Conservation (phyloP, 176 grass and related monocot genomes). For the Rhynchospora pubera region DNA sequence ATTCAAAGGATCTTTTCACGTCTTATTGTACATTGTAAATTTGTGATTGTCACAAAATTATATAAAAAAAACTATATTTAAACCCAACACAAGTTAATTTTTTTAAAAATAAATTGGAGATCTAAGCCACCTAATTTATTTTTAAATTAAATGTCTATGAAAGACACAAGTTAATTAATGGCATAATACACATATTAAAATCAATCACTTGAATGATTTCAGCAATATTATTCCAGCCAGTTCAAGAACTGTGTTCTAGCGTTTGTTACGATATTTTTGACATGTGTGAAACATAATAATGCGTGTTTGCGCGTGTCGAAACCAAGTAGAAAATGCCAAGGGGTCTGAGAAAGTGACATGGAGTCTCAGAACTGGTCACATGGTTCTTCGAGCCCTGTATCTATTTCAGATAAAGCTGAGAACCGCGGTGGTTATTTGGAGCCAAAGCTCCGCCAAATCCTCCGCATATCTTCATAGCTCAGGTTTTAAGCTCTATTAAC, state of each 20-base stretch:
- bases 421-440: background rate
- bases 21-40: background rate
- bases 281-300: background rate
- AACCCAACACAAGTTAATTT: background rate
- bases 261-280: background rate
- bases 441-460: background rate
- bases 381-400: background rate
- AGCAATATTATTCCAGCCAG: background rate
- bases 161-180: too few relatives aligned
- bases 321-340: constrained; percentile 14
- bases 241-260: background rate
- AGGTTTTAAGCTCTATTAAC: background rate
- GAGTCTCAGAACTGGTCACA: background rate
- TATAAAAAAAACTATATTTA: background rate
- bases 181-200: background rate
- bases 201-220: background rate
- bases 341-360: background rate
- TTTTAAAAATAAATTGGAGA: too few relatives aligned
- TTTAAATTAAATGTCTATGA: too few relatives aligned
- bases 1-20: too few relatives aligned
- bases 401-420: background rate
- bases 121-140: too few relatives aligned
- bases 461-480: background rate
- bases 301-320: background rate
- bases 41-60: background rate